Conservation (phyloP, 768 basidiomycete species). For the Naganishia antarctica region DNA sequence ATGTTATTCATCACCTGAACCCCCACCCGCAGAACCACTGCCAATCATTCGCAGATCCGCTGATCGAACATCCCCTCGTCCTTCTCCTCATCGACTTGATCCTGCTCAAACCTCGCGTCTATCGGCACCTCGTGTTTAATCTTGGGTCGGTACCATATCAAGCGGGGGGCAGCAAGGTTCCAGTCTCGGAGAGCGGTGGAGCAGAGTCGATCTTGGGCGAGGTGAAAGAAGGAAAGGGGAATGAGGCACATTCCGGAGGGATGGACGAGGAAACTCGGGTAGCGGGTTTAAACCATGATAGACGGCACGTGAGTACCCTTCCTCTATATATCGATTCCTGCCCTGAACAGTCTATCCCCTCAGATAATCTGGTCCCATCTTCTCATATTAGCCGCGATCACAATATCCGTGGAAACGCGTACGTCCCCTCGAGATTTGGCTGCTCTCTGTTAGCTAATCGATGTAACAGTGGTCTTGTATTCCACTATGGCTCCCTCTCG, state of each 20-base stretch:
- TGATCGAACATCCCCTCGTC: conserved; percentile 47
- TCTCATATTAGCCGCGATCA: background rate
- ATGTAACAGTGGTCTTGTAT: background rate
- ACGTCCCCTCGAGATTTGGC: background rate
- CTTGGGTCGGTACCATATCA: conserved; percentile 33
- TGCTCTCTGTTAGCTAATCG: background rate
- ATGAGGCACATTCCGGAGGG: background rate
- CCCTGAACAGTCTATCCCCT: background rate
- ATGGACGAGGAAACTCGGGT: background rate
- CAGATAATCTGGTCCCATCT: conserved; percentile 11
- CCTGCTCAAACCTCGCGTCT: conserved; percentile 47
- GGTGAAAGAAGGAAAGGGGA: background rate
- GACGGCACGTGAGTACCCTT: background rate
- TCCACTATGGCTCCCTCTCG: background rate
- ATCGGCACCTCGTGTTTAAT: conserved; percentile 48
- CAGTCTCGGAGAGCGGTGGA: background rate
- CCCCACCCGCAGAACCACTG: conserved; percentile 38
- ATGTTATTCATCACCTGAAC: background rate
- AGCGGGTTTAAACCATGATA: background rate
- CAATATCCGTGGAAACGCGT: conserved; percentile 26
- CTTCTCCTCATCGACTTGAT: conserved; percentile 48
- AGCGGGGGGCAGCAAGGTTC: background rate
- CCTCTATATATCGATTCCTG: background rate
- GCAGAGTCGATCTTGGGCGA: too few species aligned
- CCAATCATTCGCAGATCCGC: conserved; percentile 44